A percentile compares a stretch with the other conserved stretches of the same genome.
phyloP scores from a whole-genome alignment of 345 rosid species.

The Eucalyptus cloeziana region DNA sequence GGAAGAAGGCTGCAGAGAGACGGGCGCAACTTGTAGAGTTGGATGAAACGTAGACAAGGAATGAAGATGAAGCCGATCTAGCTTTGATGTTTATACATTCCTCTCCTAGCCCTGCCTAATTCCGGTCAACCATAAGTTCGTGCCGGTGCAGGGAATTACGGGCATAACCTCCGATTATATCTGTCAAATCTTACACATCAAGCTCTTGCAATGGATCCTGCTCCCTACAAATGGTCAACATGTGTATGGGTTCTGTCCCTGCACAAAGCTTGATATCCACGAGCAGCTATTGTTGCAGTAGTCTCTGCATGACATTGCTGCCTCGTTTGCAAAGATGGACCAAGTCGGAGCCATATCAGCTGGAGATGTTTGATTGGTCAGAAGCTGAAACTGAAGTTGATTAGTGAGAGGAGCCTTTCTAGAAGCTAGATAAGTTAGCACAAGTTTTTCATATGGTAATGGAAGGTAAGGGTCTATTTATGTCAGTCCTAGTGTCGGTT shows the following conservation, averaged over 20 bases:
- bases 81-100: neutral
- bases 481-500: neutral
- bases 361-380: neutral
- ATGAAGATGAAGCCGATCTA: neutral
- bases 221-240: neutral
- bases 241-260: neutral
- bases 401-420: neutral
- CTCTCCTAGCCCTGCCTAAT: neutral
- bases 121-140: neutral
- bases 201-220: neutral
- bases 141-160: neutral
- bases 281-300: neutral
- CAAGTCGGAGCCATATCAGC: neutral
- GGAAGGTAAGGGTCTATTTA: neutral
- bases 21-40: conserved; percentile 80
- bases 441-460: neutral
- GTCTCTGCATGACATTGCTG: neutral
- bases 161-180: neutral
- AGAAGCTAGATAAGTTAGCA: neutral
- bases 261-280: neutral
- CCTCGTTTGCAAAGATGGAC: neutral
- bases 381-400: neutral
- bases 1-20: conserved; percentile 90
- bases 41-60: conserved; percentile 19
- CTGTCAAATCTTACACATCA: neutral